Conservation (phyloP, 495 filamentous ascomycete species). For the Penicillium coffeae region DNA sequence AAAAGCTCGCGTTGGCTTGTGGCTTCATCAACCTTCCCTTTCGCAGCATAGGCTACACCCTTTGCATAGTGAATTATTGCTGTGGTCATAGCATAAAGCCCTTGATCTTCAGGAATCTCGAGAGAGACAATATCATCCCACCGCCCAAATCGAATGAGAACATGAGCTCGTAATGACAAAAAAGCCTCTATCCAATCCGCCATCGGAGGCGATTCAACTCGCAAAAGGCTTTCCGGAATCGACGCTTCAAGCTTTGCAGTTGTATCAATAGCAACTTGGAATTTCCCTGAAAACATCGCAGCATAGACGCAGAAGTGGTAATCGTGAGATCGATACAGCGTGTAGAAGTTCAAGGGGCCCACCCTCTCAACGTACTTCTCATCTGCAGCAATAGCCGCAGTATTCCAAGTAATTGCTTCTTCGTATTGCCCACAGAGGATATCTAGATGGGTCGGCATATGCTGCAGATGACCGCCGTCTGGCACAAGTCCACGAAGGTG, state of each 20-base stretch:
- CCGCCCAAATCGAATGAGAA: constrained; percentile 60
- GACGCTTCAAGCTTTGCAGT: constrained; percentile 46
- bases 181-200: constrained; percentile 71
- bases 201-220: constrained; percentile 61
- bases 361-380: constrained; percentile 39
- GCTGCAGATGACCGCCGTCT: constrained; percentile 59
- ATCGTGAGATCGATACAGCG: constrained; percentile 62
- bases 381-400: constrained; percentile 53
- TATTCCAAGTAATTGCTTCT: constrained; percentile 53
- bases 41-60: constrained; percentile 59
- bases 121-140: constrained; percentile 57
- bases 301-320: constrained; percentile 68
- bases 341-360: constrained; percentile 51
- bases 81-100: constrained; percentile 59
- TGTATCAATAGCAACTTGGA: constrained; percentile 52
- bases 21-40: constrained; percentile 43
- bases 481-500: constrained; percentile 57
- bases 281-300: constrained; percentile 66
- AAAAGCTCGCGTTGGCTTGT: constrained; percentile 44
- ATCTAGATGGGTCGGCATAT: constrained; percentile 68
- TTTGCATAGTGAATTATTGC: constrained; percentile 64
- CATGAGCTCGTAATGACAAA: constrained; percentile 58
- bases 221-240: constrained; percentile 57
- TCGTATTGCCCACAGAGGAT: constrained; percentile 61
- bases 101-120: constrained; percentile 43